phyloP scores from a whole-genome alignment of 2,329 filamentous ascomycete species.

The Fusarium temperatum region DNA sequence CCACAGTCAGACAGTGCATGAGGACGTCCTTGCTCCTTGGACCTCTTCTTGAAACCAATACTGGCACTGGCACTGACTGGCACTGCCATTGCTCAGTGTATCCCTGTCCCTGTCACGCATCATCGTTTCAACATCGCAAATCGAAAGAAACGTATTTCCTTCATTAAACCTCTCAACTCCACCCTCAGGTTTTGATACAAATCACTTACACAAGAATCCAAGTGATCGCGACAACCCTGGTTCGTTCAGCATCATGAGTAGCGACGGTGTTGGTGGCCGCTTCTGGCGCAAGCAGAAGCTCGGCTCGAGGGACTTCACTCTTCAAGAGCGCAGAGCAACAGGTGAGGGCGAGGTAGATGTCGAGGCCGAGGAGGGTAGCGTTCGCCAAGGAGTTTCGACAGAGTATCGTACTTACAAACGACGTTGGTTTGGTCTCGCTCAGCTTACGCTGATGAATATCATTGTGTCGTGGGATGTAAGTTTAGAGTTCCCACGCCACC shows the following conservation, averaged over 20 bases:
- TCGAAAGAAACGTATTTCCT: not conserved
- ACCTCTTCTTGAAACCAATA: not conserved
- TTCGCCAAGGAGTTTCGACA: constrained; percentile 42
- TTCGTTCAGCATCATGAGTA: constrained; percentile 31
- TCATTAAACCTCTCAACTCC: not conserved
- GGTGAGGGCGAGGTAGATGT: constrained; percentile 33
- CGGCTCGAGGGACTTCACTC: constrained; percentile 41
- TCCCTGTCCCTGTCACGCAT: constrained; percentile 2
- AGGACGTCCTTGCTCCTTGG: not conserved
- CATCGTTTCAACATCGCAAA: not conserved
- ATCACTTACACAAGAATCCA: constrained; percentile 13
- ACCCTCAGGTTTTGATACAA: not conserved
- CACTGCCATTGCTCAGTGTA: not conserved
- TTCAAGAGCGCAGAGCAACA: constrained; percentile 39
- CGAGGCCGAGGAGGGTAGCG: constrained; percentile 22
- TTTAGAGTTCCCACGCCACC: constrained; percentile 40
- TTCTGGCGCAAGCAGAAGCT: constrained; percentile 46
- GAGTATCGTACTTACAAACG: constrained; percentile 73
- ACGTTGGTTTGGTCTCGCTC: constrained; percentile 86
- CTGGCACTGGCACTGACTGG: not conserved
- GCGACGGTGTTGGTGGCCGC: constrained; percentile 33
- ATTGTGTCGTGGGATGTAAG: constrained; percentile 95
- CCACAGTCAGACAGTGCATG: not conserved
- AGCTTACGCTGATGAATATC: constrained; percentile 88
- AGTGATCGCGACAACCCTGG: constrained; percentile 1